Evolutionary conservation across 1,284 basidiomycete genomes (phyloP).

Genomic region (Ceratobasidium sp.): DNA sequence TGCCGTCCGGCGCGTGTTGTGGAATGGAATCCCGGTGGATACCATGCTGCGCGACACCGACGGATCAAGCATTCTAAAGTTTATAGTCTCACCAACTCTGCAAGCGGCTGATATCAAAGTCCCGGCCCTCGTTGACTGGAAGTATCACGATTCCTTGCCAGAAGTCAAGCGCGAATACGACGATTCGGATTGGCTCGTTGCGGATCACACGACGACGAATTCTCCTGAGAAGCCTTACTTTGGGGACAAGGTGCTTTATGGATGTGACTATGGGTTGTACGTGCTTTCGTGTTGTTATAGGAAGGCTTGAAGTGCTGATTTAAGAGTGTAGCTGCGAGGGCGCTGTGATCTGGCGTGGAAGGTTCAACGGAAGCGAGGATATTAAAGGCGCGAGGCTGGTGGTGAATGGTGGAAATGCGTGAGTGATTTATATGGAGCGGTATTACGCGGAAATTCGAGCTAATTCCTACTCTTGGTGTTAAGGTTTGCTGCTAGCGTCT

Average conservation of each 20-base stretch:
- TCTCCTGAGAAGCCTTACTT: constrained; percentile 74
- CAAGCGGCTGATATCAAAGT: constrained; percentile 45
- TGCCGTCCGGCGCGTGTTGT: constrained; percentile 66
- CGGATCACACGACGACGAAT: constrained; percentile 76
- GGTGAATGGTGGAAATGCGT: constrained; percentile 83
- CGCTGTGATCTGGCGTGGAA: constrained; percentile 81
- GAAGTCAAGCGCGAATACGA: constrained; percentile 69
- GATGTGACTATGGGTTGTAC: constrained; percentile 85
- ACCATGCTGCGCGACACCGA: constrained; percentile 52
- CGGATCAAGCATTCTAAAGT: constrained; percentile 50
- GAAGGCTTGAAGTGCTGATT: neutral
- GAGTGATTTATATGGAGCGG: constrained; percentile 43
- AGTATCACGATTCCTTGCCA: constrained; percentile 76
- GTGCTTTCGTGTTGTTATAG: constrained; percentile 52
- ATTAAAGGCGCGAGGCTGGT: constrained; percentile 75
- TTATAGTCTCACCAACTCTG: constrained; percentile 3
- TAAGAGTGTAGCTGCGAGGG: constrained; percentile 73
- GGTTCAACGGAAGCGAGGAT: constrained; percentile 71
- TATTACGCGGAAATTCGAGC: neutral
- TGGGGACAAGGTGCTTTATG: constrained; percentile 81
- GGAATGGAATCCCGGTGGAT: constrained; percentile 72
- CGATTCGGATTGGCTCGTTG: constrained; percentile 72
- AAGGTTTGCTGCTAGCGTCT: constrained; percentile 83
- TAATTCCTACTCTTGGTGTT: neutral
- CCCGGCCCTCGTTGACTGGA: constrained; percentile 70